A percentile compares a stretch with the other conserved stretches of the same genome.
These are phyloP conservation scores for Leptographium radiaticola DNA, from an alignment of 2,329 filamentous ascomycete genomes.

Conservation along the genomic window DNA sequence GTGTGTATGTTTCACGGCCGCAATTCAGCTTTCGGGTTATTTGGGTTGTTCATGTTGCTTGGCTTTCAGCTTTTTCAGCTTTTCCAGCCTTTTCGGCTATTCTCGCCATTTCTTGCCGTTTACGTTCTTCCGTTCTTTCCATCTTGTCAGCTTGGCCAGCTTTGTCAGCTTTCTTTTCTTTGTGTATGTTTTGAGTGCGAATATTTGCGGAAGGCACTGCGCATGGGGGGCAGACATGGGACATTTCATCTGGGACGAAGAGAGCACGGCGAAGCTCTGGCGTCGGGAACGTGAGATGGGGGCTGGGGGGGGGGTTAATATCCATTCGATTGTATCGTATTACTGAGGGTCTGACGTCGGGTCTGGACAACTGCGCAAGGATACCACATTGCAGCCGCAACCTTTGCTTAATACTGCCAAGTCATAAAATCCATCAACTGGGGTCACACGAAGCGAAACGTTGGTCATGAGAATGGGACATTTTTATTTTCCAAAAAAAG, in stretches of 20 bases:
- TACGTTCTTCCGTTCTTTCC: neutral
- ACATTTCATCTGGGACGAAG: neutral
- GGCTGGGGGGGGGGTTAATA: neutral
- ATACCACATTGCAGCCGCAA: too few species aligned
- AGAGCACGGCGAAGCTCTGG: neutral
- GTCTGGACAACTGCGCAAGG: too few species aligned
- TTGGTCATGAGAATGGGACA: neutral
- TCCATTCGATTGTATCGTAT: neutral
- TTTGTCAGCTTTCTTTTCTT: neutral
- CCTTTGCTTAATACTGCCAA: too few species aligned
- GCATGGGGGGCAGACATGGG: neutral
- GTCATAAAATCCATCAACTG: too few species aligned
- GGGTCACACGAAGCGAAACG: too few species aligned
- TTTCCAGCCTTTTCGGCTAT: neutral
- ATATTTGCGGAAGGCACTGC: neutral
- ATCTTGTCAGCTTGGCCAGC: neutral
- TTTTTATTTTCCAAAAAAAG: neutral
- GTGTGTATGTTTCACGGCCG: neutral
- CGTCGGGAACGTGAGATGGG: neutral
- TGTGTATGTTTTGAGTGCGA: neutral
- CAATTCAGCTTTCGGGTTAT: neutral
- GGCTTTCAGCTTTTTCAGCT: neutral
- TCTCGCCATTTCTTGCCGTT: neutral
- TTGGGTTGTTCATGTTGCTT: neutral
- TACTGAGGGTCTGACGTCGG: neutral